Evolutionary conservation across 176 grass and related monocot genomes (phyloP), one percentile per base, ranked within the genome.

Genomic region (Olyra latifolia): DNA sequence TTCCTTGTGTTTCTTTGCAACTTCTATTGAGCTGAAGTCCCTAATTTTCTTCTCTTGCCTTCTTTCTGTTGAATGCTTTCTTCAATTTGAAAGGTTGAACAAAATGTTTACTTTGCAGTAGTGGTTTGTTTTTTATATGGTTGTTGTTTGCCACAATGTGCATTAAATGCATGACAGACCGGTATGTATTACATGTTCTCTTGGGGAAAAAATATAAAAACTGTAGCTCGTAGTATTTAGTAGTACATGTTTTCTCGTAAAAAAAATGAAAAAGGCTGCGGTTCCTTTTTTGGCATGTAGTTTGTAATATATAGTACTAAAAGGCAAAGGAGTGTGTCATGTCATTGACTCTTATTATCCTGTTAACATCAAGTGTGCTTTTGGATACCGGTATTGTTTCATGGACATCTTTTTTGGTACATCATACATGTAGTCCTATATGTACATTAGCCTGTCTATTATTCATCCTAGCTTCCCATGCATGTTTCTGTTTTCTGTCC

Each of bases 1-100:
- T 99, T 59, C 10, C 20, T 24, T 35, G 41, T 82, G 66, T 76
- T 53, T 50, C 56, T 67, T 35, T 67, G 6, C 22, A 66, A 49
- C 40, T 77, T 47, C 24, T 76, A 8, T 77, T 73, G 52, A 52
- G 46, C 40, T 57, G 14, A 42, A 53, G 8, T 66, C 22, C 14
- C 73, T 56, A 38, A 8, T 45, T 48, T 46, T 32, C 4, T 22
- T 19, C 16, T 41, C 53, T 43, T 11, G 22, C 47, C 15, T 56
- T 66, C 6, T 64, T 38, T 27, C n/a, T 58, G 24, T 76, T 63
- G 27, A 14, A 64, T 72, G 66, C 25, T 78, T 79, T 80, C 52
- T 58, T 66, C 55, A 47, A 46, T 49, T 3, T 41, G 1, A 58
- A 53, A 69, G 9, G 2, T 73, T 46, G 29, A 47, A 47, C 3